These are phyloP conservation scores for Aspergillus sp. DNA, from an alignment of 2,329 filamentous ascomycete species.

Conservation along the genomic window DNA sequence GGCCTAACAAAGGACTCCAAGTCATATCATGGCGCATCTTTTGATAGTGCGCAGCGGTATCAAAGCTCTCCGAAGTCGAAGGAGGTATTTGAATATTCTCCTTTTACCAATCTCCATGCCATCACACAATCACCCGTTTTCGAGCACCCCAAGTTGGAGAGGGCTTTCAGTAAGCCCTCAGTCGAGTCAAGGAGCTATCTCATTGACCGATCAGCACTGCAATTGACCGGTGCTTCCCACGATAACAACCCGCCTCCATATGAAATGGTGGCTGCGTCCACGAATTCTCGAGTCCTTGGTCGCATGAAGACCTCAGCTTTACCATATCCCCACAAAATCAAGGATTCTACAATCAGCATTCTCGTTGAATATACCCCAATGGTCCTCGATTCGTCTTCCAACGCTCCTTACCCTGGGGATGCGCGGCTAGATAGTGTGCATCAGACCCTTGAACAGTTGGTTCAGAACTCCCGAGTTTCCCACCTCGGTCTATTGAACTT, in stretches of 20 bases:
- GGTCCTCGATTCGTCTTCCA: slow-evolving; percentile 36
- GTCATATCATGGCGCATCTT: slow-evolving; percentile 37
- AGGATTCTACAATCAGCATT: slow-evolving; percentile 39
- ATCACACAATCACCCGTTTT: slow-evolving; percentile 10
- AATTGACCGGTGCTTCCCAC: slow-evolving; percentile 41
- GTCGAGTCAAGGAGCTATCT: slow-evolving; percentile 32
- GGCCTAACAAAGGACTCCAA: slow-evolving; percentile 28
- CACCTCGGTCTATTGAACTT: slow-evolving; percentile 46
- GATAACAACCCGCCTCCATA: slow-evolving; percentile 44
- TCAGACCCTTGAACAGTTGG: slow-evolving; percentile 39
- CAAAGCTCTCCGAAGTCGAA: slow-evolving; percentile 24
- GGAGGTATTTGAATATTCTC: slow-evolving; percentile 27
- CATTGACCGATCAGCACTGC: slow-evolving; percentile 41
- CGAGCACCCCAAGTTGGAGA: slow-evolving; percentile 18
- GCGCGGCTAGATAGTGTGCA: slow-evolving; percentile 38
- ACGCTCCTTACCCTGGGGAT: slow-evolving; percentile 26
- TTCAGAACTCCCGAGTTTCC: slow-evolving; percentile 43
- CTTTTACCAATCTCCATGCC: slow-evolving; percentile 18
- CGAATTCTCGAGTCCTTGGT: slow-evolving; percentile 43
- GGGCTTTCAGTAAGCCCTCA: slow-evolving; percentile 24
- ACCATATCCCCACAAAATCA: slow-evolving; percentile 30
- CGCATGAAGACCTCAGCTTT: slow-evolving; percentile 42
- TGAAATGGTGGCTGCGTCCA: slow-evolving; percentile 42
- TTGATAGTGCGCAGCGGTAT: slow-evolving; percentile 33
- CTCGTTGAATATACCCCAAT: slow-evolving; percentile 45